Conservation (phyloP, 2,329 filamentous ascomycete genomes). For the Raffaelea ambrosiae region DNA sequence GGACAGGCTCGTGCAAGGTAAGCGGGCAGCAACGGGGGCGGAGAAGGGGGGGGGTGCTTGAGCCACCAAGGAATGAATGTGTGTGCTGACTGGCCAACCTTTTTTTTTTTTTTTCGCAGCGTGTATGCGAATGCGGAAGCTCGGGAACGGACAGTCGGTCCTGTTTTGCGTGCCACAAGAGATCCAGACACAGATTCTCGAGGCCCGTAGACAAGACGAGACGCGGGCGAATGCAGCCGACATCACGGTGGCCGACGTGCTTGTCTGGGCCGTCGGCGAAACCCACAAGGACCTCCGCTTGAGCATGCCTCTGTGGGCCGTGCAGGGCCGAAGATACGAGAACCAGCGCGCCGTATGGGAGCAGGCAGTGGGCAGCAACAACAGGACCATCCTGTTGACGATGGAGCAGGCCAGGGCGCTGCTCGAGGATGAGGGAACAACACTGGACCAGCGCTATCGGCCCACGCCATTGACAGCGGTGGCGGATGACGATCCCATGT, state of each 20-base stretch:
- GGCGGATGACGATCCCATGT: background rate
- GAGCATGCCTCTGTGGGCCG: slow-evolving; percentile 50
- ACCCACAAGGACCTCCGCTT: slow-evolving; percentile 41
- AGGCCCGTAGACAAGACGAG: slow-evolving; percentile 12
- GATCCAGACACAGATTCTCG: slow-evolving; percentile 44
- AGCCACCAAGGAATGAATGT: no score
- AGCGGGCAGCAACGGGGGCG: slow-evolving; percentile 8
- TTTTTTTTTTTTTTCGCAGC: slow-evolving; percentile 31
- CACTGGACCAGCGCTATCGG: slow-evolving; percentile 42
- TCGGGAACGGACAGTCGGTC: slow-evolving; percentile 59
- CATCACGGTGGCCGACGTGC: slow-evolving; percentile 44
- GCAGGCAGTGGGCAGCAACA: background rate
- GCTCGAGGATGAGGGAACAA: slow-evolving; percentile 46
- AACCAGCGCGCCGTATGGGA: slow-evolving; percentile 29
- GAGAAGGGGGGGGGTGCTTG: background rate
- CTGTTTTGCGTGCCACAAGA: slow-evolving; percentile 52
- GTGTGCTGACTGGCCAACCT: background rate
- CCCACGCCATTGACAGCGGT: slow-evolving; percentile 16
- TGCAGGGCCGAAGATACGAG: slow-evolving; percentile 46
- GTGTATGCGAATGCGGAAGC: slow-evolving; percentile 63
- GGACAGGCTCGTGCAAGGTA: slow-evolving; percentile 60
- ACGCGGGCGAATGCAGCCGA: background rate
- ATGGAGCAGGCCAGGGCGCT: slow-evolving; percentile 24
- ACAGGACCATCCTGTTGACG: slow-evolving; percentile 12
- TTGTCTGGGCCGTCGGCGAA: slow-evolving; percentile 51